Evolutionary conservation across 257 asterid genomes (phyloP).

Genomic region (Solanum sitiens): DNA sequence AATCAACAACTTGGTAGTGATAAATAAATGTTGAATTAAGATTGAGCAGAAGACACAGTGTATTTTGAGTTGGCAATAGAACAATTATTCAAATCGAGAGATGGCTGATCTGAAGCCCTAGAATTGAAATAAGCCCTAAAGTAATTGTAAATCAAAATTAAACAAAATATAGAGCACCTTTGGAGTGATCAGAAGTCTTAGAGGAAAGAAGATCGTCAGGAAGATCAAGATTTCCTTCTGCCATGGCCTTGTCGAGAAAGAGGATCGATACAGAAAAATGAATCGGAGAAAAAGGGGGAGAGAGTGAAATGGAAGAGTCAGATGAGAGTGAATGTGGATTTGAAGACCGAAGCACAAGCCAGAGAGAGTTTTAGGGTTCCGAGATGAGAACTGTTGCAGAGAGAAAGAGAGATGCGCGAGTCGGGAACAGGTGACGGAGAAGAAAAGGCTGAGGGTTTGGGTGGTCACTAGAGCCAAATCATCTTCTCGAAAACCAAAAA

Average conservation of each 20-base stretch:
- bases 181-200: conserved; percentile 60
- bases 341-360: background rate
- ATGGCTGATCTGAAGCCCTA: conserved; percentile 31
- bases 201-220: conserved; percentile 62
- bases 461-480: conserved; percentile 15
- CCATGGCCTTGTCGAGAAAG: conserved; percentile 32
- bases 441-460: conserved; percentile 16
- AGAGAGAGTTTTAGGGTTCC: background rate
- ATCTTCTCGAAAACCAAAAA: background rate
- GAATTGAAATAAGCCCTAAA: conserved; percentile 3
- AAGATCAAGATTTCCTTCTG: conserved; percentile 67
- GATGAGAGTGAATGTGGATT: background rate
- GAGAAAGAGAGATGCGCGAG: background rate
- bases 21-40: background rate
- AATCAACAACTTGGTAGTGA: background rate
- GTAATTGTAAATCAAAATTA: background rate
- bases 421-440: background rate
- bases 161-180: conserved; percentile 34
- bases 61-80: background rate
- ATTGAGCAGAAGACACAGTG: background rate
- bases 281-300: background rate
- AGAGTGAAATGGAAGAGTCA: background rate
- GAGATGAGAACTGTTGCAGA: background rate
- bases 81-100: background rate
- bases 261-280: conserved; percentile 5